Evolutionary conservation across 2,329 filamentous ascomycete species (phyloP), one percentile per base, ranked within the genome.

Genomic region (Chaetothyriales sp.): DNA sequence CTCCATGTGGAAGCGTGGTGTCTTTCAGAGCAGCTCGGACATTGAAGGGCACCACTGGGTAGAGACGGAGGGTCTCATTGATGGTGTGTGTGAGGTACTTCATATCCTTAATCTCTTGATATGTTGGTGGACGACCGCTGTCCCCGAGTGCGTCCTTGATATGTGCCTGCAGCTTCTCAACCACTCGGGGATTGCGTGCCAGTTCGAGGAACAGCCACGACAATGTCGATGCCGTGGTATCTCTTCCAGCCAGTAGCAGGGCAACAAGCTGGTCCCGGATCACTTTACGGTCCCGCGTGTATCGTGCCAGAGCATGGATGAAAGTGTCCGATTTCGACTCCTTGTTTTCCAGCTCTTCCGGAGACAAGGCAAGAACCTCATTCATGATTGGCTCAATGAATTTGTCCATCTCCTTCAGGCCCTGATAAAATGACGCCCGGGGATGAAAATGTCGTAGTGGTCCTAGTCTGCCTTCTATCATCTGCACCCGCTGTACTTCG

Each of bases 191-290:
- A 58, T 86, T 76, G 15, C 81, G 79, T 40, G 82, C 78, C 1
- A 95, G 75, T 67, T 95, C 87, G 67, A 92, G 94, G 54, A 95
- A 74, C 37, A 79, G 75, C 83, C 88, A 95, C 0, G 82, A 85
- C 0, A 95, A 75, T 0, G 86, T 88, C 15, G 76, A 79, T 28
- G 89, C 89, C 0, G 89, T 95, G 13, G 89, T 95, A 67, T 95
- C 89, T 18, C 70, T 66, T 13, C 87, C 89, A 1, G 89, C 89
- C 15, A 95, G 77, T 2, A 95, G 77, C 9, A 95, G 78, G 45
- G 84, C 82, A 15, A 92, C 77, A 47, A 95, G 73, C 67, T 95
- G 89, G 67, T 95, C 89, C 33, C 88, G 85, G 13, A 95, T 76
- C 3, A 88, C 77, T 13, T 64, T 64, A 3, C 65, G 65, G 47